Base-by-base conservation (phyloP, 176 grass and related monocot species). In the Themeda triandra region DNA sequence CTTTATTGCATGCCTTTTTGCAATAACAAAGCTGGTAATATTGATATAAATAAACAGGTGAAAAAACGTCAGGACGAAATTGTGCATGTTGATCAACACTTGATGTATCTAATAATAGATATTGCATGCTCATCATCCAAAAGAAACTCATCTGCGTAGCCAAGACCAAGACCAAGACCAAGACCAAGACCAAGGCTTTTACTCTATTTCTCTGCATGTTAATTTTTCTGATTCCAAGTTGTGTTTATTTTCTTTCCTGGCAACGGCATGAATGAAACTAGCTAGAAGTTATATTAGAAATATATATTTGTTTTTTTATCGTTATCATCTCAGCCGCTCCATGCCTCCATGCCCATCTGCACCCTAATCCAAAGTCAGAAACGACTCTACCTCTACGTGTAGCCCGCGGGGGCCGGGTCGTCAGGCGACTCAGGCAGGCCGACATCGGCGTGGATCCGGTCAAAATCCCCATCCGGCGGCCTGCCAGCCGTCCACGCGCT, bases 391-490 rank as follows among this genome's bases (percentile, higher is more conserved):
- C 33, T 35, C 33, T 86, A 92, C 80, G 87, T 82, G 88, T 88
- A 80, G 36, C 19, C 19, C 78, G 87, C 39, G 56, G 86, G 82
- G 86, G 81, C 85, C 48, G 75, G 82, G 68, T 83, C 71, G 91
- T 41, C 39, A 41, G 39, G 39, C 33, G 39, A 7, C 11, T 10
- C 1, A 21, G 23, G 23, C 56, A 60, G 54, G 74, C 81, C 86
- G 84, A 89, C 86, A 80, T 77, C 53, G 85, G 73, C 90, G 87
- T 88, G 90, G 90, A 87, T 88, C 88, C 71, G 85, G 87, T 92
- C 92, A 97, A 94, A 80, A 46, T 58, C 80, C 35, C 4, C 1
- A 33, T 54, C 75, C 54, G 82, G 86, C 85, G 89, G 83, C 80
- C 59, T 1, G 13, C 8, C 27, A 72, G 31, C 58, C 37, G 58